Percentiles rank a stretch among this genome's conserved stretches.
These are phyloP conservation scores for Heritiera littoralis DNA, from an alignment of 345 rosid species.

Conservation along the genomic window DNA sequence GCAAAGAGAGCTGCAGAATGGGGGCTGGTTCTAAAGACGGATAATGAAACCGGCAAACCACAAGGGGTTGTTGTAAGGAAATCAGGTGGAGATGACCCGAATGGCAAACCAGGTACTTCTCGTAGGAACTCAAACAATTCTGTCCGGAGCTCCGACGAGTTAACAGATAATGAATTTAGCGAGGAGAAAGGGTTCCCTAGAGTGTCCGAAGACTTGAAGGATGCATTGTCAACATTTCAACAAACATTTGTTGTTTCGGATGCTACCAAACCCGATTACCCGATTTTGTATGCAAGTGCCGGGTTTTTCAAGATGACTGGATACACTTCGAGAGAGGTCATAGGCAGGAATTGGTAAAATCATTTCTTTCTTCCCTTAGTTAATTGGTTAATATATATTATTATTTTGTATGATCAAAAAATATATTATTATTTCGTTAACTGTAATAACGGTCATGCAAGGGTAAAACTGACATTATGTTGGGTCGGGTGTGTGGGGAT, in stretches of 20 bases:
- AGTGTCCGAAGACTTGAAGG: conserved; percentile 76
- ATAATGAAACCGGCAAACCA: conserved; percentile 79
- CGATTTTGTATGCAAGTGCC: conserved; percentile 94
- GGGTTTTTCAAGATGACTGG: conserved; percentile 99
- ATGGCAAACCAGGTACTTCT: conserved; percentile 42
- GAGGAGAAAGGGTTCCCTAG: conserved; percentile 59
- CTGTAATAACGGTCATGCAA: conserved; percentile 24
- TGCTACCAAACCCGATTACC: conserved; percentile 87
- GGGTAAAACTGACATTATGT: conserved; percentile 20
- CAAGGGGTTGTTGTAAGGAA: conserved; percentile 71
- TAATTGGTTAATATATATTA: too few species aligned
- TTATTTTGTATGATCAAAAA: too few species aligned
- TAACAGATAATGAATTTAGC: conserved; percentile 51
- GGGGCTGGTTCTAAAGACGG: conserved; percentile 84
- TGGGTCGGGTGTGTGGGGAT: conserved; percentile 5
- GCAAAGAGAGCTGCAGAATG: conserved; percentile 96
- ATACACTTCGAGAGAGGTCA: conserved; percentile 83
- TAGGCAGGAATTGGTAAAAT: conserved; percentile 89
- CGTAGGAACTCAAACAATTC: conserved; percentile 33
- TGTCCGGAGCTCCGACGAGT: conserved; percentile 70
- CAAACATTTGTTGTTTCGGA: conserved; percentile 97
- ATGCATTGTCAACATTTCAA: conserved; percentile 83
- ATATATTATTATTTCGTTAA: background rate
- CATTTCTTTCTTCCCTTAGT: background rate
- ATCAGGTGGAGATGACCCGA: conserved; percentile 76